Percentiles rank a stretch among this genome's conserved stretches.
These are phyloP conservation scores for Plantago rigida DNA, from an alignment of 305 asterid genomes.

Conservation along the genomic window DNA sequence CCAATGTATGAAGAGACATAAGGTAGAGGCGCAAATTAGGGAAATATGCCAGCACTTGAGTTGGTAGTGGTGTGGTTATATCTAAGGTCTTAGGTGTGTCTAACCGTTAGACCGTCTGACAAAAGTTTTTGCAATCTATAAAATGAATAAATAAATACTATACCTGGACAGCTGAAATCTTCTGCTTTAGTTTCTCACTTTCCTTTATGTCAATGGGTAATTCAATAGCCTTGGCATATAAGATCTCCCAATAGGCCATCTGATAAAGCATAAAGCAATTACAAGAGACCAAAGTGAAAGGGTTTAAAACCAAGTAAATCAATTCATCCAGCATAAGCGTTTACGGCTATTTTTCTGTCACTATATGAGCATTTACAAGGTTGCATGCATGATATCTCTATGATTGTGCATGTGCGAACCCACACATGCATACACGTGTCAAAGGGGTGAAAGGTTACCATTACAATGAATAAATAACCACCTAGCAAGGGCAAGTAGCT, in stretches of 20 bases:
- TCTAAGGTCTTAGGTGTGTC: too few species aligned
- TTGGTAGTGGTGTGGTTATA: too few species aligned
- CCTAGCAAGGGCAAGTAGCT: constrained; percentile 20
- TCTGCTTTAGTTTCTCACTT: constrained; percentile 50
- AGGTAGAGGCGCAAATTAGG: too few species aligned
- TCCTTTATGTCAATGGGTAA: constrained; percentile 54
- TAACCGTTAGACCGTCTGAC: too few species aligned
- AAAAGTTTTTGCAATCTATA: too few species aligned
- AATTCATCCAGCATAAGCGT: constrained; percentile 9
- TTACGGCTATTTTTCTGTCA: not conserved
- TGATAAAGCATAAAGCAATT: constrained; percentile 30
- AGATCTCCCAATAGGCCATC: constrained; percentile 65
- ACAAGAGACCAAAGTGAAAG: constrained; percentile 4
- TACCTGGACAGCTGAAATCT: constrained; percentile 74
- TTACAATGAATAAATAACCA: constrained; percentile 13
- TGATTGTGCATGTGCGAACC: too few species aligned
- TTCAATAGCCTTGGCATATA: constrained; percentile 43
- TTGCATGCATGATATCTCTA: not conserved
- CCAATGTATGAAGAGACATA: not conserved
- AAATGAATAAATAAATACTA: constrained; percentile 3
- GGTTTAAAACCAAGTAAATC: constrained; percentile 16
- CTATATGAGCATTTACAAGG: constrained; percentile 4
- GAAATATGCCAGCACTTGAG: too few species aligned
- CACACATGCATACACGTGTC: not conserved
- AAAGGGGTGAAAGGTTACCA: constrained; percentile 10